Conservation (phyloP, 805 yeast species). For the Starmerella sirachaensis region DNA sequence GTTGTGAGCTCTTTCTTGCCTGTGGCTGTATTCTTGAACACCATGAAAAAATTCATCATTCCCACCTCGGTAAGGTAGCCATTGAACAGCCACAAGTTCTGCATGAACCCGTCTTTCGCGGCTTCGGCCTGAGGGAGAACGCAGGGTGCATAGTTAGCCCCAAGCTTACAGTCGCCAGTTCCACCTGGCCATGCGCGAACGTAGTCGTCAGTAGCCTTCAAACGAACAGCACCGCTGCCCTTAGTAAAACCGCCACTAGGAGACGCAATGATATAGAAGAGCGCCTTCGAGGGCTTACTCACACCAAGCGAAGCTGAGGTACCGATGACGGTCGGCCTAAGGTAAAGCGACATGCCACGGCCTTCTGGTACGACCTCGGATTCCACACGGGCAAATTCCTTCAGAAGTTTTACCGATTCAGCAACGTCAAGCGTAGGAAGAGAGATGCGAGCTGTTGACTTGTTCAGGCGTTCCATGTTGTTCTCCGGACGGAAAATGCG, state of each 20-base stretch:
- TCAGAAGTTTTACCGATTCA: conserved; percentile 62
- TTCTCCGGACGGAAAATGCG: conserved; percentile 83
- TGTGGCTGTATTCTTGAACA: conserved; percentile 56
- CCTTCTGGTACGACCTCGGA: conserved; percentile 69
- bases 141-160: conserved; percentile 97
- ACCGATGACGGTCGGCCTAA: conserved; percentile 93
- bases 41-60: conserved; percentile 91
- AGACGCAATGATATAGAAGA: conserved; percentile 75
- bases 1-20: conserved; percentile 89
- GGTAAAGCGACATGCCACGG: conserved; percentile 79
- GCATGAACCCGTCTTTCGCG: conserved; percentile 83
- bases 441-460: conserved; percentile 77
- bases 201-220: conserved; percentile 92
- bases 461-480: conserved; percentile 86
- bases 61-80: conserved; percentile 89
- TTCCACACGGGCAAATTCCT: conserved; percentile 64
- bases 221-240: conserved; percentile 87
- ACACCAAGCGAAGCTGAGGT: conserved; percentile 85
- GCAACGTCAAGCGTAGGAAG: conserved; percentile 76
- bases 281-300: conserved; percentile 65
- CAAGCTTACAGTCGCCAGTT: conserved; percentile 88
- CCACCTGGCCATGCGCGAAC: conserved; percentile 99
- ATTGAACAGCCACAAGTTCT: conserved; percentile 91
- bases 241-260: conserved; percentile 96
- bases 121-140: conserved; percentile 84